Evolutionary conservation across 345 rosid genomes (phyloP), one percentile per base, ranked within the genome.

Genomic region (Salix caprea): DNA sequence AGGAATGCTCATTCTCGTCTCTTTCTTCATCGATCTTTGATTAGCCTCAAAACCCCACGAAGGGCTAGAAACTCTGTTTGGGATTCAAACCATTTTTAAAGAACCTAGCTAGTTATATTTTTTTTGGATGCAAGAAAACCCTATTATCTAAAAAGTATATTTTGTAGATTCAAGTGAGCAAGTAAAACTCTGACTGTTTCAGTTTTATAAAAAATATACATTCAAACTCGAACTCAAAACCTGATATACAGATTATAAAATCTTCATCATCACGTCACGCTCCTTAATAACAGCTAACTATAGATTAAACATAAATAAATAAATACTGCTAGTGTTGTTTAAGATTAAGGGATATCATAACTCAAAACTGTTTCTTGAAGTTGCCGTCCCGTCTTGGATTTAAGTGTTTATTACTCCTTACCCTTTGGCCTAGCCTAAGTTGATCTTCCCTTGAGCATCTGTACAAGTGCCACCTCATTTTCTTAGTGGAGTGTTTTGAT

Each of bases 1-100:
- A 24, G 85, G 85, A 79, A 79, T 77, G 82, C 83, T 79, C 83
- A 48, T 32, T 79, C 70, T 73, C 71, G 72, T 74, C 58, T 62
- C 72, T 80, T 32, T 32, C 58, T 52, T 60, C 76, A 15, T 50
- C 70, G 26, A 12, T 52, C 60, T 72, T 68, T 69, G 24, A 39
- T 44, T 32, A 46, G 34, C 11, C 23, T 67, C 77, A 34, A 76
- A 81, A 61, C 84, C 84, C 82, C 66, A 76, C 21, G 21, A 18
- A 67, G 61, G 62, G 67, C 75, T 60, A 42, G 23, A 54, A 66
- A 40, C 8, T 58, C 61, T 68, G 80, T 73, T 81, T 74, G 83
- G 83, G 81, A 77, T 84, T 77, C 83, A 77, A 79, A 81, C 79
- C 77, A 40, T 74, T 76, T 3, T 70, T 46, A 19, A 70, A 70